A percentile compares a stretch with the other conserved stretches of the same genome.
These are phyloP conservation scores for Coffea eugenioides DNA, from an alignment of 257 asterid genomes.

Conservation along the genomic window DNA sequence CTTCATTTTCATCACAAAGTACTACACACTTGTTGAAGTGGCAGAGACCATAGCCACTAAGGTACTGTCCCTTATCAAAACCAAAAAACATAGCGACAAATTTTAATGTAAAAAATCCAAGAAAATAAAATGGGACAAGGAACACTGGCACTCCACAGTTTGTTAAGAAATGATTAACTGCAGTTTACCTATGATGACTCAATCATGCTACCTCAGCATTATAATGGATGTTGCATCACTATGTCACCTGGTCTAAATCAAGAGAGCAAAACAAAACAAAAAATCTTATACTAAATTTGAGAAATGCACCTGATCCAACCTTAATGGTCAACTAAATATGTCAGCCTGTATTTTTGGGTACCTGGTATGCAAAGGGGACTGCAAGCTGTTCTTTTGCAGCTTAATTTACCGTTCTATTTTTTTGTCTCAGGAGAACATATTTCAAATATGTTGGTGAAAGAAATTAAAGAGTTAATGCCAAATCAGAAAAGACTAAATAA, in stretches of 20 bases:
- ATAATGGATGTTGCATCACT: neutral
- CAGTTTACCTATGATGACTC: neutral
- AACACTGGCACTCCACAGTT: neutral
- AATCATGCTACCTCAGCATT: neutral
- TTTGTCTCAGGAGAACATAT: neutral
- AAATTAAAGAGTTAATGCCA: neutral
- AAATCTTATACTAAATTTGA: neutral
- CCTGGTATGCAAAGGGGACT: neutral
- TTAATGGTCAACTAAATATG: neutral
- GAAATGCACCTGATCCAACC: neutral
- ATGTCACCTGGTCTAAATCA: neutral
- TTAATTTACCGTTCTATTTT: neutral
- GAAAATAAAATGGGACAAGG: neutral
- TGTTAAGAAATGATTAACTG: no score
- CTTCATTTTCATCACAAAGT: conserved; percentile 6
- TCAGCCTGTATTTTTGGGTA: no score
- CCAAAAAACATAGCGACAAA: no score
- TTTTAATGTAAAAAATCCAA: no score
- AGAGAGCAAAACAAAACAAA: neutral
- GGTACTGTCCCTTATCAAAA: neutral
- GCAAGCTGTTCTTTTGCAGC: neutral
- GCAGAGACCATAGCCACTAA: no score
- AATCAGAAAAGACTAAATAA: neutral
- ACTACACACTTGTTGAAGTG: neutral
- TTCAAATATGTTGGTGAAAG: neutral